Base-by-base conservation (phyloP, 495 filamentous ascomycete genomes). In the Aspergillus sparsus region DNA sequence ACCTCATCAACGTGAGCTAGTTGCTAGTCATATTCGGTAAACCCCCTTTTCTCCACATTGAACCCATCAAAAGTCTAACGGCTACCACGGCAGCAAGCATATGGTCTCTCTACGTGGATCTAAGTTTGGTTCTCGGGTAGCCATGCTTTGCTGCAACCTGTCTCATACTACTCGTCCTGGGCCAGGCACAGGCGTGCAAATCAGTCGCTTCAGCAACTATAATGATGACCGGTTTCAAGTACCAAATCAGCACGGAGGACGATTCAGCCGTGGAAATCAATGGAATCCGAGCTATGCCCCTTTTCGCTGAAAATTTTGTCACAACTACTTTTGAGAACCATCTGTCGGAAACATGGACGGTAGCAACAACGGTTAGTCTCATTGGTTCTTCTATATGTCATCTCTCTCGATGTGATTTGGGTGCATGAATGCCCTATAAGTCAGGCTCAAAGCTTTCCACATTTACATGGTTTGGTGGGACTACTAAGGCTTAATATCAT, bases 21-120 rank as follows among this genome's bases (percentile, higher is more conserved):
- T 98, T 57, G 91, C 93, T 32, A 85, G 83, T 37, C 95, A 98
- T 70, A 93, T 98, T 66, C 88, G 92, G 83, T 85, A 77, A 55
- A 6, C 53, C 49, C 11, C 45, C 51, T 35, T 18, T 54, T 27
- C 56, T 37, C 45, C 5, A 39, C 31, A 34, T 55, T 54, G 21
- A 27, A 27, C 21, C 3, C 2, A 21, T 35, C 53, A 33, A 47
- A 7, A 33, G 7, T 35, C 56, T 63, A 49, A 60, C 32, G 13
- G 60, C 62, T 32, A n/a, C 4, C 42, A 53, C 39, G 10, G 49
- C 54, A 86, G 86, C 63, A 98, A 98, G 78, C 94, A 98, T 75
- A 98, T 98, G 94, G 94, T 98, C 31, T 98, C 95, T 60, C 86
- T 98, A 37, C 92, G 94, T 58, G 94, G 94, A 45, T 98, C 94